Evolutionary conservation across 495 filamentous ascomycete species (phyloP).

Genomic region (Aeminium ludgeri): DNA sequence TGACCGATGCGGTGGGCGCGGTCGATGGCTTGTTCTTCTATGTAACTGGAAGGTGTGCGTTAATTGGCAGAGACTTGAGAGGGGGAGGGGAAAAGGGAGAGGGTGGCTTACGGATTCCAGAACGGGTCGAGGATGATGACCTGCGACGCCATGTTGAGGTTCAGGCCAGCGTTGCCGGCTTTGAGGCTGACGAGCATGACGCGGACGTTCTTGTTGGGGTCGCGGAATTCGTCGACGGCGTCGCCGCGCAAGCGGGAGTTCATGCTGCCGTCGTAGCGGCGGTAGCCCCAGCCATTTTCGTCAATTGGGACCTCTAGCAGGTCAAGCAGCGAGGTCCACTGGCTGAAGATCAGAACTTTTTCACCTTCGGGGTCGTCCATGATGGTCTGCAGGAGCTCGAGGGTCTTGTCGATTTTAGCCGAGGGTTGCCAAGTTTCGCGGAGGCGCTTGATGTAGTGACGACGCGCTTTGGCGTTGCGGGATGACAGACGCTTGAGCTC

Average conservation of each 20-base stretch:
- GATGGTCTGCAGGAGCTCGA: conserved; percentile 47
- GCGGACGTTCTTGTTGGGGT: conserved; percentile 42
- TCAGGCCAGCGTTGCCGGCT: conserved; percentile 82
- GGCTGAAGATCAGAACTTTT: conserved; percentile 87
- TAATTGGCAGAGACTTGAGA: background rate
- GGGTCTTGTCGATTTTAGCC: conserved; percentile 60
- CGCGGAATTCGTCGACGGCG: conserved; percentile 52
- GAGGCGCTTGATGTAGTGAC: conserved; percentile 47
- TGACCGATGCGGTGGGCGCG: conserved; percentile 87
- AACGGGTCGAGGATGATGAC: conserved; percentile 91
- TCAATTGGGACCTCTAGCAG: conserved; percentile 80
- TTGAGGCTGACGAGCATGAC: conserved; percentile 82
- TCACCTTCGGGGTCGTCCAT: conserved; percentile 32
- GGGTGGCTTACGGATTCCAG: conserved; percentile 44
- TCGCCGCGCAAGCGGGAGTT: conserved; percentile 46
- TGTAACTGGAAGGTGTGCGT: conserved; percentile 39
- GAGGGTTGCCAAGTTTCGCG: conserved; percentile 53
- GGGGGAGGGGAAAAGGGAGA: background rate
- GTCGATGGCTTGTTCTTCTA: conserved; percentile 89
- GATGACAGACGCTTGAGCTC: conserved; percentile 47
- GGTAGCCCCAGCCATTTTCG: conserved; percentile 39
- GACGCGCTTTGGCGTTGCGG: conserved; percentile 43
- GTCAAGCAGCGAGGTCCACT: conserved; percentile 83
- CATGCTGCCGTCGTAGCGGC: conserved; percentile 84
- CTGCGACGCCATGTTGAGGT: conserved; percentile 69